Conservation (phyloP, 2,329 filamentous ascomycete species). For the Penicillium sp. region DNA sequence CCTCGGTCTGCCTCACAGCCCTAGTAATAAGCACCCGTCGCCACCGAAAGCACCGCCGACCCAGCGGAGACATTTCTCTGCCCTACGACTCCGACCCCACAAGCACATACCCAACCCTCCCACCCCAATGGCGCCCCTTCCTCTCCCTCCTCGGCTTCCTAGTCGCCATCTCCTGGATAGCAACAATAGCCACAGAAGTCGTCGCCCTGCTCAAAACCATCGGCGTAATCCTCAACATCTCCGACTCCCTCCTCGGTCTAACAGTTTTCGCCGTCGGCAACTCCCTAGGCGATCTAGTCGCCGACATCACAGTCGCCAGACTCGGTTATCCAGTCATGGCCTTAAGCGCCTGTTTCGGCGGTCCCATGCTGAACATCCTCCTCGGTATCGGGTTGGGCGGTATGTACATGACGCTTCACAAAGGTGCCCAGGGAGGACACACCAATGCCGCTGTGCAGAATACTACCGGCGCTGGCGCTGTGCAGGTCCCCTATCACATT, state of each 20-base stretch:
- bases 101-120: conserved; percentile 53
- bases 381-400: conserved; percentile 91
- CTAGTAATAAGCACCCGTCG: conserved; percentile 63
- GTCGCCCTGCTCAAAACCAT: conserved; percentile 91
- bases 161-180: conserved; percentile 94
- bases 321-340: conserved; percentile 98
- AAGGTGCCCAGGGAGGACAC: conserved; percentile 14
- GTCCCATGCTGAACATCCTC: conserved; percentile 95
- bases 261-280: conserved; percentile 97
- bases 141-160: conserved; percentile 87
- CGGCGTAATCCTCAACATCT: conserved; percentile 87
- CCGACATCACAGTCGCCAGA: conserved; percentile 88
- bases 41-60: conserved; percentile 36
- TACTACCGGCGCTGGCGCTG: conserved; percentile 1
- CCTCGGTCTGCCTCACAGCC: conserved; percentile 61
- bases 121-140: conserved; percentile 69
- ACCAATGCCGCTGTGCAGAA: conserved; percentile 5
- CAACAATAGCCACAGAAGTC: conserved; percentile 90
- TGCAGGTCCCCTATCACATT: conserved; percentile 66
- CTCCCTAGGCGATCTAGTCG: conserved; percentile 87
- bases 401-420: conserved; percentile 75
- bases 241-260: conserved; percentile 87
- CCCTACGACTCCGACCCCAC: neutral
- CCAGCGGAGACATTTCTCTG: neutral
- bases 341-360: conserved; percentile 90